These are phyloP conservation scores for Hirsutella minnesotensis DNA, from an alignment of 2,329 filamentous ascomycete species.

Conservation along the genomic window DNA sequence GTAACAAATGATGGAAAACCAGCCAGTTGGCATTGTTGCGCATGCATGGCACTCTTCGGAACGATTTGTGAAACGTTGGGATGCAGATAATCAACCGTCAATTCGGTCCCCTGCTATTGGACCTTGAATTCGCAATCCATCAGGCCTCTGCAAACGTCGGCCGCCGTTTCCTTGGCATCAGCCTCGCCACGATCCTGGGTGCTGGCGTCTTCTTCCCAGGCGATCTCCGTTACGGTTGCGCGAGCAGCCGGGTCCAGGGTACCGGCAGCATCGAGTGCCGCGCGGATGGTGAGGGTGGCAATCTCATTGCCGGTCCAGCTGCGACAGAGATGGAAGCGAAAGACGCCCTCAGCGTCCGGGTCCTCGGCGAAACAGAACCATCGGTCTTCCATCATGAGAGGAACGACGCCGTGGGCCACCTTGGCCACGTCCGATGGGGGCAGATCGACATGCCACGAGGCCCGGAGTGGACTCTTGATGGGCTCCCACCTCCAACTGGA, in stretches of 20 bases:
- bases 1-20: too few species aligned
- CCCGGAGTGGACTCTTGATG: not conserved
- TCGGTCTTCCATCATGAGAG: not conserved
- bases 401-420: not conserved
- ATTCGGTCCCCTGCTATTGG: not conserved
- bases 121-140: not conserved
- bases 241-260: too few species aligned
- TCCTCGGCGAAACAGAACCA: not conserved
- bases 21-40: too few species aligned
- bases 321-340: not conserved
- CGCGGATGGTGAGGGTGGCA: not conserved
- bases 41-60: too few species aligned
- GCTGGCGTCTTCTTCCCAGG: not conserved
- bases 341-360: not conserved
- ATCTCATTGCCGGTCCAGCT: not conserved
- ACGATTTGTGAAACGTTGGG: too few species aligned
- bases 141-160: not conserved
- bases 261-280: not conserved
- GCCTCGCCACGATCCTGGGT: not conserved
- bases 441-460: not conserved
- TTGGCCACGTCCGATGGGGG: not conserved
- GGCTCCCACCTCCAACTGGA: not conserved
- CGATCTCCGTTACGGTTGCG: not conserved
- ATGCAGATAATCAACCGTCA: too few species aligned
- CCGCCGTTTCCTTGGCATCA: not conserved